Evolutionary conservation across 2,329 filamentous ascomycete genomes (phyloP), one percentile per base, ranked within the genome.

Genomic region (Dactylonectria estremocensis): DNA sequence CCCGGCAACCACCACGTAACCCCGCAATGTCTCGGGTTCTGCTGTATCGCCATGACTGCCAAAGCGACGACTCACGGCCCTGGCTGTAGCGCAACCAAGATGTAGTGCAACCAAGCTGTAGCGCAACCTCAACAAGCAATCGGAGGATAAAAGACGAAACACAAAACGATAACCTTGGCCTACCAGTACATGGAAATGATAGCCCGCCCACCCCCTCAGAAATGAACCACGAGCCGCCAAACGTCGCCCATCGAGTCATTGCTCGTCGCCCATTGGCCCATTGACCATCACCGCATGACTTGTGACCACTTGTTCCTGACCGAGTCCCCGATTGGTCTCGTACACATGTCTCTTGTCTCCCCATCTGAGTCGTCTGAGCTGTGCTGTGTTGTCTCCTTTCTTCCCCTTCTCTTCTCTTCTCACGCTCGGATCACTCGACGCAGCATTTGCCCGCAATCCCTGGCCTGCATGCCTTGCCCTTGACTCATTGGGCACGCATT

Each of bases 401-500:
- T 56, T 11, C 16, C 35, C 55, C 11, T 28, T 24, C 11, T 11
- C 16, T 56, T 35, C 45, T 11, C 20, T 37, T 31, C 55, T 18
- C 48, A 50, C 57, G 14, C 46, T 14, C 14, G 2, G 2, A 11
- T 52, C 16, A n/a, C n/a, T 40, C 37, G 58, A 16, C 22, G n/a
- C 24, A 37, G 33, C 31, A 14, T 43, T 43, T 7, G 33, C 37
- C 37, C 35, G 53, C 20, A 48, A 58, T 43, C 40, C 40, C 40
- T 43, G 40, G 33, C 48, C 49, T 52, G 57, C 46, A 62, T 55
- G 50, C 48, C 50, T 55, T 28, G 50, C 59, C 46, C 55, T 62
- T 43, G 59, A 55, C 46, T 60, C 57, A 60, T 37, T 60, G 57
- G 35, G 20, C 22, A 43, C 52, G 57, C 48, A 52, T 52, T 18